Evolutionary conservation across 164 flowering plant species (phyloP), one percentile per base, ranked within the genome.

Genomic region (Nelumbo lutea): DNA sequence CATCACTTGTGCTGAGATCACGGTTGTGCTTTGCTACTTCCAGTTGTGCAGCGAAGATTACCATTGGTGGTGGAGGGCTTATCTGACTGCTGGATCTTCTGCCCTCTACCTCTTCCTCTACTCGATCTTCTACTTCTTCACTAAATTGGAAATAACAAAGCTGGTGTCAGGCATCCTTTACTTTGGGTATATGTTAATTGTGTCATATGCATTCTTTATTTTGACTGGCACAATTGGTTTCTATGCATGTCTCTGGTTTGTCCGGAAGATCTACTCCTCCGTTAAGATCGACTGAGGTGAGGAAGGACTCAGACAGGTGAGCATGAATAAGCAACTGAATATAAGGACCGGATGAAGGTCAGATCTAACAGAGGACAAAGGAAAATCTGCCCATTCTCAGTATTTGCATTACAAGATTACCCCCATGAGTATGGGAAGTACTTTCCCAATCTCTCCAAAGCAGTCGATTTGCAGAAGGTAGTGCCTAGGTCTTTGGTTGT

Each of bases 51-150:
- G 96, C 64, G 93, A 90, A 71, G 96, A 90, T 76, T 88, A 90
- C 73, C 72, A 87, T 64, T 90, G 96, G 96, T 90, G 96, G 96
- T 90, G 93, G 96, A 86, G 93, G 65, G 87, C 96, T 45, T 90
- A 90, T 77, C 72, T 90, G 72, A 90, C 93, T 7, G 86, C 96
- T 27, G 96, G 93, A n/a, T 90, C 96, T 40, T 90, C 93, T 42
- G 93, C 96, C 6, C 65, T 88, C 2, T 90, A 90, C 82, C 90
- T 90, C 45, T 87, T 90, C 84, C 83, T 90, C 52, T 90, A 90
- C 83, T 83, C 96, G 2, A 62, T 81, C 64, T 90, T 88, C 83
- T 88, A 90, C 81, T 90, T 83, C 84, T 87, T 90, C 80, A 87
- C 93, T 50, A 88, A 88, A 78, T 53, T 90, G 84, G 93, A 88